Evolutionary conservation across 495 filamentous ascomycete genomes (phyloP), one percentile per base, ranked within the genome.

Genomic region (Xylaria palmicola): DNA sequence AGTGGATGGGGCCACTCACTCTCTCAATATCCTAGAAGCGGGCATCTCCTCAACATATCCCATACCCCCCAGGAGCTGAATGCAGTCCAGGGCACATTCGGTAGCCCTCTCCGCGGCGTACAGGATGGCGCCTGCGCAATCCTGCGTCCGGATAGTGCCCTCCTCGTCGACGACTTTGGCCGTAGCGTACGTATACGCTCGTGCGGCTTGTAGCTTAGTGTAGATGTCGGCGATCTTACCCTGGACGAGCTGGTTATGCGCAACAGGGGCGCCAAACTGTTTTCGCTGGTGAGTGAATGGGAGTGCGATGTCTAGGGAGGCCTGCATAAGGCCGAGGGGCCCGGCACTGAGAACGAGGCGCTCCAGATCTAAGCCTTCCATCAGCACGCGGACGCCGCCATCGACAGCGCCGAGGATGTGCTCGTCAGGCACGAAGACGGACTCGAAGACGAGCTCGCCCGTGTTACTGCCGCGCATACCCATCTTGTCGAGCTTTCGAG

Each of bases 391-490:
- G 57, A 96, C 93, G 50, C 94, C 94, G 27, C 82, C 83, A 74
- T 96, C 88, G 27, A 95, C 67, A 44, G 83, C 73, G 12, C 95
- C 94, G 4, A 98, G 84, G 0, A 97, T 75, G 68, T 97, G 90
- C 59, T 87, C 85, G 12, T 76, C 72, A 2, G 95, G 93, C 10
- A 98, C 91, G 69, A 97, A 97, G 37, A 98, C 92, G 66, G 90
- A 82, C 20, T 96, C 92, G 66, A 98, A 96, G 49, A 95, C 79
- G 12, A 98, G 81, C 75, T 98, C 94, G 65, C 94, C 95, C 6
- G 95, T 98, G 75, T 98, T 98, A 37, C 88, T 92, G 52, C 94
- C 94, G 26, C 94, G 87, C 94, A 98, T 98, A 56, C 94, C 94
- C 63, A 98, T 88, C 77, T 98, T 98, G 76, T 98, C 95, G 8